Percentiles rank a stretch among this genome's conserved stretches.
Evolutionary conservation across 176 grass and related monocot genomes (phyloP).

Genomic region (Metroxylon sagu): DNA sequence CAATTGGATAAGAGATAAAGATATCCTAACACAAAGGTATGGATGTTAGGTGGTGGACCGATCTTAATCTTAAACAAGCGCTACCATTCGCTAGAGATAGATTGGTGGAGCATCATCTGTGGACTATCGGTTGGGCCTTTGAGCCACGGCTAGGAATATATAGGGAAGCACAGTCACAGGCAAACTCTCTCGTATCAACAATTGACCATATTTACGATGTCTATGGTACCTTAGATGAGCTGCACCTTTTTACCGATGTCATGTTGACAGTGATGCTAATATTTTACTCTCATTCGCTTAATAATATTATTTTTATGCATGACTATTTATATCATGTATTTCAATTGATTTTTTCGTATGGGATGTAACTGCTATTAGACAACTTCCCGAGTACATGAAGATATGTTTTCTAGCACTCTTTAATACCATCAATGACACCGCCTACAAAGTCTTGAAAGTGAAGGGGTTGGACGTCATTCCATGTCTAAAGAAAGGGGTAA

Average conservation of each 20-base stretch:
- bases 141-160: no score
- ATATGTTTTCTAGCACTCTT: constrained; percentile 16
- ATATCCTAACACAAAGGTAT: no score
- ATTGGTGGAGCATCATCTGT: no score
- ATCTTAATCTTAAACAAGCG: no score
- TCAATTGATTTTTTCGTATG: background rate
- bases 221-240: constrained; percentile 22
- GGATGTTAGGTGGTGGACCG: no score
- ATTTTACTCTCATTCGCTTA: no score
- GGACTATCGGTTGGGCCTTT: background rate
- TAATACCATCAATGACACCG: constrained; percentile 9
- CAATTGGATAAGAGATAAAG: no score
- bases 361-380: background rate
- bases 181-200: background rate
- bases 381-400: constrained; percentile 47
- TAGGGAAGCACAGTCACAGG: no score
- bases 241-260: constrained; percentile 15
- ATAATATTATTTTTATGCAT: no score
- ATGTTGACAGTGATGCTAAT: constrained; percentile 3
- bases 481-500: constrained; percentile 31
- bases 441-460: constrained; percentile 16
- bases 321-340: no score
- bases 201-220: constrained; percentile 32
- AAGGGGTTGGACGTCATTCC: constrained; percentile 21
- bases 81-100: background rate